These are phyloP conservation scores for Lumnitzera littorea DNA, from an alignment of 345 rosid genomes.

Conservation along the genomic window DNA sequence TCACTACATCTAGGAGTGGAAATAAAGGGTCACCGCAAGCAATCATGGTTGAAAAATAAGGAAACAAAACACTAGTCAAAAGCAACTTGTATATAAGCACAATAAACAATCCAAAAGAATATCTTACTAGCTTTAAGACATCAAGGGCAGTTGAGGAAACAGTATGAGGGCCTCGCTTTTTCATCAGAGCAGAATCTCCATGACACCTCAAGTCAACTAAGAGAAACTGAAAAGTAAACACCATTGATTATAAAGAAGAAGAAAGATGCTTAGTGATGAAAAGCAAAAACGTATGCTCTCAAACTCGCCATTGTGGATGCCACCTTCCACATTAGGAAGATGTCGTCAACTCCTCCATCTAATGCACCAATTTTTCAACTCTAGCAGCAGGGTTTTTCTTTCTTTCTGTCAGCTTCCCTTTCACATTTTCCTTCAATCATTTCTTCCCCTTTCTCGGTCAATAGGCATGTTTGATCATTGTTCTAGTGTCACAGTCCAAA, in stretches of 20 bases:
- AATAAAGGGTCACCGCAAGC: no score
- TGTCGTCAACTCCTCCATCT: no score
- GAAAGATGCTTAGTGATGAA: constrained; percentile 2
- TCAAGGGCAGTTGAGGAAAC: constrained; percentile 86
- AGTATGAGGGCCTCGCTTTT: constrained; percentile 64
- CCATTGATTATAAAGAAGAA: background rate
- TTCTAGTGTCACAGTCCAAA: no score
- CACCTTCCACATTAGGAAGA: no score
- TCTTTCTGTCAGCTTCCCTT: no score
- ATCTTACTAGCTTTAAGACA: constrained; percentile 70
- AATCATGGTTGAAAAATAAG: background rate
- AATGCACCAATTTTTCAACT: no score
- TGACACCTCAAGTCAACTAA: constrained; percentile 90
- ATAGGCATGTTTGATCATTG: no score
- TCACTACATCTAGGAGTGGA: background rate
- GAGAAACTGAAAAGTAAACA: constrained; percentile 53
- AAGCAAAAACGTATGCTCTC: background rate
- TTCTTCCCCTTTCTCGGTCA: no score
- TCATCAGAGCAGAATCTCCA: constrained; percentile 79
- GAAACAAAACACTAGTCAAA: background rate
- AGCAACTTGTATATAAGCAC: background rate
- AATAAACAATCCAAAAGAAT: background rate
- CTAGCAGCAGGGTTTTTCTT: no score
- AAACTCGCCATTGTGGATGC: no score
- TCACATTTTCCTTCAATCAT: no score